A percentile compares a stretch with the other conserved stretches of the same genome.
phyloP scores from a whole-genome alignment of 2,329 filamentous ascomycete species.

The Juglanconis oblonga region DNA sequence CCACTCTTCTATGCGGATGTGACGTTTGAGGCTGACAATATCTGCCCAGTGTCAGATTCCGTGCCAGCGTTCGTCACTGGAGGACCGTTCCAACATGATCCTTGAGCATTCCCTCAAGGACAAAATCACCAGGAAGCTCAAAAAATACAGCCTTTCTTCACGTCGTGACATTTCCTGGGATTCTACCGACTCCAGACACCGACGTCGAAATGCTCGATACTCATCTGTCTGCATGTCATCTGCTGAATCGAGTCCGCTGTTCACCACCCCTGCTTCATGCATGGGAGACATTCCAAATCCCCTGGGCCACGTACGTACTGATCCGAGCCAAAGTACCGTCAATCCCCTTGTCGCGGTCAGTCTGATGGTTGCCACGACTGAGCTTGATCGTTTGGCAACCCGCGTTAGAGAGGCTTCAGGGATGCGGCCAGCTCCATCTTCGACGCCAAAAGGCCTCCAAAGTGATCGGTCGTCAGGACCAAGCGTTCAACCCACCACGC shows the following conservation, averaged over 20 bases:
- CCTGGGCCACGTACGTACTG: background rate
- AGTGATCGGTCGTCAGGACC: background rate
- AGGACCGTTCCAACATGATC: background rate
- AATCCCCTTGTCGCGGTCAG: background rate
- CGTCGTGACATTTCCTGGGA: background rate
- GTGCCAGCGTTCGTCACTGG: background rate
- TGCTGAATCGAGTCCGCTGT: background rate
- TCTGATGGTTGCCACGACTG: background rate
- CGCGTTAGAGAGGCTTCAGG: background rate
- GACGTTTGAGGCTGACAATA: background rate
- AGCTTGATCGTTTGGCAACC: background rate
- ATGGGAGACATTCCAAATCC: background rate
- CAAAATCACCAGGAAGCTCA: background rate
- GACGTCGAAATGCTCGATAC: background rate
- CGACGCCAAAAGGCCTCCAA: background rate
- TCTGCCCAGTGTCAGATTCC: background rate
- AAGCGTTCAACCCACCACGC: no score
- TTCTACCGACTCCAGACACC: background rate
- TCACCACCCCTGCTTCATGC: background rate
- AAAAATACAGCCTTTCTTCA: background rate
- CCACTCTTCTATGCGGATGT: background rate
- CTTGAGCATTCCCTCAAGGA: background rate
- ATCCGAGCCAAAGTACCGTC: background rate
- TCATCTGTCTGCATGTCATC: slow-evolving; percentile 1
- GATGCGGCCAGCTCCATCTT: background rate